phyloP scores from a whole-genome alignment of 106 monocot species.

The Dioscorea alata region DNA sequence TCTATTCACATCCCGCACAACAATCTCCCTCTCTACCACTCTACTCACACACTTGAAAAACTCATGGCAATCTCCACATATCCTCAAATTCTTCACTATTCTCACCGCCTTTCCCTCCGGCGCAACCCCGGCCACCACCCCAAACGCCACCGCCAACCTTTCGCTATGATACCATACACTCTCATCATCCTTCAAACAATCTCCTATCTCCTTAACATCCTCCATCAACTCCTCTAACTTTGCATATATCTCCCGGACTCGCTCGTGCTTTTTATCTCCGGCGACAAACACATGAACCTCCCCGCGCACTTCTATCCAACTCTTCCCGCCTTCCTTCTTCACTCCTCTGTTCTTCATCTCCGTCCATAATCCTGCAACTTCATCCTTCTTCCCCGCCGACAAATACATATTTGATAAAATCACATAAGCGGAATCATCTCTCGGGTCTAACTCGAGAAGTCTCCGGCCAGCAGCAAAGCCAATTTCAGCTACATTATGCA shows the following conservation, averaged over 20 bases:
- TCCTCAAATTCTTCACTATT: constrained; percentile 71
- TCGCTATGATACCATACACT: constrained; percentile 53
- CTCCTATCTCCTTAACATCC: constrained; percentile 32
- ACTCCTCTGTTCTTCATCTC: constrained; percentile 45
- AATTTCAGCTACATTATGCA: constrained; percentile 20
- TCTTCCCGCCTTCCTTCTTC: constrained; percentile 49
- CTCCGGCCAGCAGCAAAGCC: constrained; percentile 12
- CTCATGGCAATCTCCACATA: constrained; percentile 59
- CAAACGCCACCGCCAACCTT: constrained; percentile 56
- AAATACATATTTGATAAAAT: constrained; percentile 49
- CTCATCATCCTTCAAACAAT: constrained; percentile 26
- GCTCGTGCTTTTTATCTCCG: constrained; percentile 29
- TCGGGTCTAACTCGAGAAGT: constrained; percentile 36
- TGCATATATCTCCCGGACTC: constrained; percentile 32
- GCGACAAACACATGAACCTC: constrained; percentile 52
- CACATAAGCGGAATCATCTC: constrained; percentile 56
- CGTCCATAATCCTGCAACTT: constrained; percentile 22
- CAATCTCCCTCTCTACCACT: constrained; percentile 37
- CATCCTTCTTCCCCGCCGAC: constrained; percentile 18
- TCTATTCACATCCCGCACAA: constrained; percentile 64
- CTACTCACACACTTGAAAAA: constrained; percentile 45
- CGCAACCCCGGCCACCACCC: constrained; percentile 21
- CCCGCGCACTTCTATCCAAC: constrained; percentile 61
- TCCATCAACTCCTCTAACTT: constrained; percentile 37
- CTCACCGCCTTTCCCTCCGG: constrained; percentile 34